Base-by-base conservation (phyloP, 2,329 filamentous ascomycete genomes). In the Neopestalotiopsis sp. region DNA sequence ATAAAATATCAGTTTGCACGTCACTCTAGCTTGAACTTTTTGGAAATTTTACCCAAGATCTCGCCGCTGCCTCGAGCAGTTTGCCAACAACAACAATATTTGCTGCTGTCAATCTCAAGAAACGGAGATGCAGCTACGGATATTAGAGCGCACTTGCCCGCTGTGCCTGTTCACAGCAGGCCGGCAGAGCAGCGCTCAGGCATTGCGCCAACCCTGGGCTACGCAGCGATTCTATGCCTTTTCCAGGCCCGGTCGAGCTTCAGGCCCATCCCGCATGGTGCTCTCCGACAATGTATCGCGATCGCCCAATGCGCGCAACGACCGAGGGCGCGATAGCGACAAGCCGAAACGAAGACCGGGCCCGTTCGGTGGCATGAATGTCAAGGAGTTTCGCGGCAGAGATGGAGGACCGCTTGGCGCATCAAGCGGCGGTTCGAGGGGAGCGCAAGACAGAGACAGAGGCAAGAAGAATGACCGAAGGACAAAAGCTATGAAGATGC, bases 401-500 rank as follows among this genome's bases (percentile, higher is more conserved):
- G 71, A 73, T 71, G 72, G 24, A 28, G 24, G 71, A 68, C 64
- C 67, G 61, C 68, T 66, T 68, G 68, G 56, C 72, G 74, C 65
- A 71, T 71, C 71, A 76, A 68, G 76, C 82, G 73, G 81, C 82
- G 73, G 81, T 78, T 83, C 74, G 73, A 65, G 68, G 66, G 67
- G 70, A 69, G 61, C 69, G 32, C 69, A 71, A 71, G 53, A 73
- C 69, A 61, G 79, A 81, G 72, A 73, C 69, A 61, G 79, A 81
- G 72, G 76, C 81, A 80, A 84, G 78, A 83, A 85, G 71, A 79
- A 82, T 69, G 83, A 84, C 28, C 84, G 86, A 63, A 81, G 87
- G 7, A 92, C 89, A 80, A 95, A 97, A 78, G 95, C 95, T 4
- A 85, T 98, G 79, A 97, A 97, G 83, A 98, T 98, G 95, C 95